A percentile compares a stretch with the other conserved stretches of the same genome.
phyloP scores from a whole-genome alignment of 495 filamentous ascomycete species.

The Aspergillus ostianus region DNA sequence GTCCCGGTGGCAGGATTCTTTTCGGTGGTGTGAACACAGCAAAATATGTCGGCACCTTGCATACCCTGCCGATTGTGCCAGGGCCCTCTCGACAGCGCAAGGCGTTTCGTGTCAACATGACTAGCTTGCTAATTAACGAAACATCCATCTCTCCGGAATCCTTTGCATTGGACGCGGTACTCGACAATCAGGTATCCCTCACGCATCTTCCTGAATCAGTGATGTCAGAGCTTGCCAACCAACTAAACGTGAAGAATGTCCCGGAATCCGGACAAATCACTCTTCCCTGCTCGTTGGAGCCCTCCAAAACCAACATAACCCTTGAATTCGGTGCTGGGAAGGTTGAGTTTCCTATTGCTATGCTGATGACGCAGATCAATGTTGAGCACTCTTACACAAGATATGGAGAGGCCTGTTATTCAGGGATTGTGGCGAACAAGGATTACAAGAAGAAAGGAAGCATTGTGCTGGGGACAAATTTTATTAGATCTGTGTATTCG shows the following conservation, averaged over 20 bases:
- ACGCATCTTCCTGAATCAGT: background rate
- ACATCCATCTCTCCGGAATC: background rate
- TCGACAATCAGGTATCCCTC: background rate
- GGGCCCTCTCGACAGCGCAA: background rate
- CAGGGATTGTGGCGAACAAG: background rate
- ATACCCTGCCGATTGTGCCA: background rate
- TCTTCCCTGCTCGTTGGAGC: background rate
- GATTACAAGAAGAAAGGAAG: background rate
- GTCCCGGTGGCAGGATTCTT: background rate
- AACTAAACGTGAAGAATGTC: background rate
- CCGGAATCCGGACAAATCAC: background rate
- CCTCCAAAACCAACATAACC: background rate
- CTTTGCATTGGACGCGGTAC: background rate
- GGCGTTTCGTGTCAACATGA: conserved; percentile 1
- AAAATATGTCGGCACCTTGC: background rate
- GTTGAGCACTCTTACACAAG: background rate
- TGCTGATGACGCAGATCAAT: background rate
- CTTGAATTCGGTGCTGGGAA: background rate
- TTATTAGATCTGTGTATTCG: background rate
- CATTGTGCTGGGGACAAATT: background rate
- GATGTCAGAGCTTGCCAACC: background rate
- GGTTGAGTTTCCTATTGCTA: background rate
- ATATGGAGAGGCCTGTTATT: background rate
- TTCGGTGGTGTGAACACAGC: conserved; percentile 4
- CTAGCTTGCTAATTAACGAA: background rate